Base-by-base conservation (phyloP, 306 rosid genomes). In the Purshia tridentata region DNA sequence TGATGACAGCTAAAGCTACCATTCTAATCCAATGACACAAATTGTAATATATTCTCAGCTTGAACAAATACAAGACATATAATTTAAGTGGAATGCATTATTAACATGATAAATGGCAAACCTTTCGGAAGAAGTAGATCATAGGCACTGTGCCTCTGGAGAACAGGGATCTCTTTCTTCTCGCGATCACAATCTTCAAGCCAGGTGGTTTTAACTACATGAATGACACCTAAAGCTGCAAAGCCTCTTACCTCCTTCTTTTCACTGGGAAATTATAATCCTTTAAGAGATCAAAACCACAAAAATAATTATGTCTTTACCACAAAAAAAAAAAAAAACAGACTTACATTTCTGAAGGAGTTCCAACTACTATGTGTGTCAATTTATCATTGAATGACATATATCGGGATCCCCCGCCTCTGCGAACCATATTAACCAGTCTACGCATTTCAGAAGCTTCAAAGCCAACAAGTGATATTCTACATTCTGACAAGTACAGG, bases 331-430 rank as follows among this genome's bases (percentile, higher is more conserved):
- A 61, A 72, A 44, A 57, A 64, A 60, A 56, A n/a, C n/a, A n/a
- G 47, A 72, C 88, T 88, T 81, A 94, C 98, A 46, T 78, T 84
- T 94, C 97, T 14, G 95, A 86, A 69, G 91, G 96, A 70, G 72
- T 78, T 71, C 98, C 98, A 83, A 88, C 82, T 39, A 91, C 83
- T 80, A 94, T 85, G 88, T 91, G 98, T 6, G 97, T 94, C 85
- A 94, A 81, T 74, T 79, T 89, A 73, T 89, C 97, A 84, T 87
- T 88, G 72, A 83, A 79, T 35, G 72, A 71, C 88, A 91, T 86
- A 81, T 85, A 91, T 19, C 96, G 85, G 70, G 96, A 88, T 54
- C 96, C 98, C 73, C 97, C 98, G 56, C 97, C 98, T 72, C 79
- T 88, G 56, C 92, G 97, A 77, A 89, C 85, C 88, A 91, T 85